Base-by-base conservation (phyloP, 371 early-diverging fungal genomes). In the Circinella minor region DNA sequence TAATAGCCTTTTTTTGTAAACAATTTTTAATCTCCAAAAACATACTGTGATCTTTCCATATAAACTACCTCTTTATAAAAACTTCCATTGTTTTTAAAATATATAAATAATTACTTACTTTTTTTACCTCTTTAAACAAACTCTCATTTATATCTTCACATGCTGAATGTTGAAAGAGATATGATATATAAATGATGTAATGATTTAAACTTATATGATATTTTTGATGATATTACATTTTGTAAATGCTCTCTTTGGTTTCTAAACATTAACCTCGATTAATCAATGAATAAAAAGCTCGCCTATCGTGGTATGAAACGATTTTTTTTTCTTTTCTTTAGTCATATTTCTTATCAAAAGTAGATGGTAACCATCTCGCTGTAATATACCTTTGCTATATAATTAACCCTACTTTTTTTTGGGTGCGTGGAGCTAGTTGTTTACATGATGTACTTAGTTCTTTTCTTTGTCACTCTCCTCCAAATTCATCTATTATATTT, bases 371-470 rank as follows among this genome's bases (percentile, higher is more conserved):
- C 15, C 51, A 51, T 51, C 51, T 51, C 5, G 17, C 51, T 15
- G 51, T n/a, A 51, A 51, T 8, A 51, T n/a, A 15, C 51, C 69
- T 51, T 15, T 51, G 51, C 51, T 13, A 51, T 51, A 51, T 51
- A 51, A 6, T 51, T 51, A 5, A 15, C 51, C 51, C 1, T 4
- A 51, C 5, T 15, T 10, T 10, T 36, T 57, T 14, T 57, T 34
- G 57, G 14, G 36, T 20, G 15, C 0, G 5, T 11, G 51, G 51
- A 51, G n/a, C 51, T n/a, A 51, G 15, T 51, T 51, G 14, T 51
- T 15, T 15, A 51, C 51, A 17, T 7, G 51, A 6, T 51, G 51
- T 15, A 1, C 15, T 51, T n/a, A 6, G 51, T 13, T 15, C 1
- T 4, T 51, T 6, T 15, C 51, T 51, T 51, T 51, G 51, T 7